Percentiles rank a stretch among this genome's conserved stretches.
Evolutionary conservation across 257 asterid species (phyloP).

Genomic region (Apocynum venetum): DNA sequence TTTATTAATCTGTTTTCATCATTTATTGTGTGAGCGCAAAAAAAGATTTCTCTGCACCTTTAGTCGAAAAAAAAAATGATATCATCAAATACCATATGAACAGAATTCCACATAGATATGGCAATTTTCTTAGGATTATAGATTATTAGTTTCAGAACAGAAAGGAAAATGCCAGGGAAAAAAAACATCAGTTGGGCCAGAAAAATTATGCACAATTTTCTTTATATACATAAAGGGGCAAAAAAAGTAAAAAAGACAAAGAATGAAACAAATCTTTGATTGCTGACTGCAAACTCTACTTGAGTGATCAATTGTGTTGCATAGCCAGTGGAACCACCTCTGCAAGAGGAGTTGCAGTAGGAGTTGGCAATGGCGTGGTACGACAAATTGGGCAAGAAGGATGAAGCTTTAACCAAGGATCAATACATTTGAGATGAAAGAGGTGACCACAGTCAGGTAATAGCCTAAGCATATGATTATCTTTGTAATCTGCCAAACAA

Average conservation of each 20-base stretch:
- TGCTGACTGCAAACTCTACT: not conserved
- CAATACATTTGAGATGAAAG: conserved; percentile 54
- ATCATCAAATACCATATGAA: not conserved
- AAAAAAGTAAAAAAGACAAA: not conserved
- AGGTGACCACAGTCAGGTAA: conserved; percentile 54
- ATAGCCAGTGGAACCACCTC: conserved; percentile 12
- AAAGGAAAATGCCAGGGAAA: not conserved
- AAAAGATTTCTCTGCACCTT: too few species aligned
- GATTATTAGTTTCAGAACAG: not conserved
- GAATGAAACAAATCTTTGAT: not conserved
- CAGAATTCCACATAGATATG: not conserved
- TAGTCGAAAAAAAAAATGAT: too few species aligned
- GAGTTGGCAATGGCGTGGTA: conserved; percentile 35
- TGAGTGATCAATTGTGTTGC: not conserved
- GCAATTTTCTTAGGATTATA: not conserved
- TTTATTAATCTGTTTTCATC: too few species aligned
- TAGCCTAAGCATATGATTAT: conserved; percentile 43
- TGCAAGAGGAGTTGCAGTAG: conserved; percentile 18
- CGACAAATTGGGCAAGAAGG: conserved; percentile 65
- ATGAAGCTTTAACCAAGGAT: conserved; percentile 51
- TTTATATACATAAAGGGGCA: not conserved
- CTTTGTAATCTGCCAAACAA: conserved; percentile 52
- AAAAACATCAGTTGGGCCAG: not conserved
- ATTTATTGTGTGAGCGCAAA: too few species aligned
- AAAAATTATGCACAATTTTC: not conserved